Evolutionary conservation across 139 green algal genomes (phyloP), one percentile per base, ranked within the genome.

Genomic region (Nannochloris sp.): DNA sequence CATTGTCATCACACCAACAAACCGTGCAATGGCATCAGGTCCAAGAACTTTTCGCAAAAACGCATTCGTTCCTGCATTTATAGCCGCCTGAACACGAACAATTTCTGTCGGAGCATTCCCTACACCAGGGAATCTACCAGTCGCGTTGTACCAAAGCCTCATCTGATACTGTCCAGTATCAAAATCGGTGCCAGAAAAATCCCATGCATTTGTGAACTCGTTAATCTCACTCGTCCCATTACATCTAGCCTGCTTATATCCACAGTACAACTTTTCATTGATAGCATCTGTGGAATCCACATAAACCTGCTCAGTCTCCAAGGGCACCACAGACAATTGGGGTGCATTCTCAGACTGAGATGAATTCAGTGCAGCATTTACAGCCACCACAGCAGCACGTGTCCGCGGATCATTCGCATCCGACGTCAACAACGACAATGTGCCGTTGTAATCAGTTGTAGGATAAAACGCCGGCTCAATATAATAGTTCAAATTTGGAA

Each of bases 221-320:
- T 53, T 67, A 16, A 44, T 60, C 44, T 51, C 61, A 1, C 34
- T 25, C 1, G 57, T 69, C 40, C 40, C 54, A 14, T 69, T 27
- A 19, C 71, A 77, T 8, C 71, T 40, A 4, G 71, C 51, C 57
- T 76, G 57, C 43, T 66, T 58, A 65, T 80, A 89, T 6, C 74
- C 83, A 71, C 83, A 89, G 67, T 83, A 89, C 11, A 86, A 64
- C 16, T 48, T 46, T 1, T 43, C 36, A 55, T 85, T 60, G 27
- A 88, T 61, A 21, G 49, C 63, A 1, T 43, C 16, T n/a, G n/a
- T n/a, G n/a, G 5, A 73, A 1, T 12, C 23, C 10, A 61, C 5
- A 40, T 50, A 73, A 2, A 60, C 56, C 23, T 59, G 16, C 3
- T 66, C 14, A 16, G 51, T 46, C 18, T 29, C 14, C 6, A 68